Conservation (phyloP, 345 rosid genomes). For the Aquilaria malaccensis region DNA sequence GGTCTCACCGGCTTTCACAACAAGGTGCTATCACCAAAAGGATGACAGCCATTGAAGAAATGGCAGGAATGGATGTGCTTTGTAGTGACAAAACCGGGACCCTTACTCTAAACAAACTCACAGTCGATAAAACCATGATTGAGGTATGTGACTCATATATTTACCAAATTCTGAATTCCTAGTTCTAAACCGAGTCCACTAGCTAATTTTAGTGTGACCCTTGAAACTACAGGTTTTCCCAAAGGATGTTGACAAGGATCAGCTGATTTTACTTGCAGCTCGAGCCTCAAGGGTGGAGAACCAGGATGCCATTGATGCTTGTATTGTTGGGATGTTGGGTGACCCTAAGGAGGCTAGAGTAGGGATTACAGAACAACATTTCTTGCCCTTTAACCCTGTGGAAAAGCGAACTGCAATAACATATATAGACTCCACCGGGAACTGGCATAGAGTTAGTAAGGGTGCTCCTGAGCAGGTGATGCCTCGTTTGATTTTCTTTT, state of each 20-base stretch:
- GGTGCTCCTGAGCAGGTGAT: slow-evolving; percentile 73
- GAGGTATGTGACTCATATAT: slow-evolving; percentile 30
- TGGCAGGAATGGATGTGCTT: slow-evolving; percentile 76
- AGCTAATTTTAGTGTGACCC: too few species aligned
- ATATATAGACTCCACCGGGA: slow-evolving; percentile 42
- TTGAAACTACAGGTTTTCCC: slow-evolving; percentile 21
- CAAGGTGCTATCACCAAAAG: slow-evolving; percentile 80
- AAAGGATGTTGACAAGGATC: slow-evolving; percentile 42
- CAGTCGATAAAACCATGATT: slow-evolving; percentile 51
- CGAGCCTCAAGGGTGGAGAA: slow-evolving; percentile 70
- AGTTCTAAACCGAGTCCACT: too few species aligned
- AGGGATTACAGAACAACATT: slow-evolving; percentile 51
- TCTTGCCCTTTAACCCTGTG: slow-evolving; percentile 72
- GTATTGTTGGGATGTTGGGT: slow-evolving; percentile 18
- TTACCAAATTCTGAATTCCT: too few species aligned
- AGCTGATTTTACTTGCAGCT: slow-evolving; percentile 38
- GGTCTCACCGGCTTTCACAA: slow-evolving; percentile 61
- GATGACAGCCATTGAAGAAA: slow-evolving; percentile 80
- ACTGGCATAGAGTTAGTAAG: slow-evolving; percentile 64
- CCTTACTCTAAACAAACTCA: slow-evolving; percentile 69
- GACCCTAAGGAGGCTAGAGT: slow-evolving; percentile 41
- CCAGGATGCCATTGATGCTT: slow-evolving; percentile 46
- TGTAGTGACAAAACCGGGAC: slow-evolving; percentile 78
- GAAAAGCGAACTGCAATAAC: slow-evolving; percentile 76
- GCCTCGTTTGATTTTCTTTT: background rate